Evolutionary conservation across 2,329 filamentous ascomycete species (phyloP).

Genomic region (Hypomyces perniciosus): DNA sequence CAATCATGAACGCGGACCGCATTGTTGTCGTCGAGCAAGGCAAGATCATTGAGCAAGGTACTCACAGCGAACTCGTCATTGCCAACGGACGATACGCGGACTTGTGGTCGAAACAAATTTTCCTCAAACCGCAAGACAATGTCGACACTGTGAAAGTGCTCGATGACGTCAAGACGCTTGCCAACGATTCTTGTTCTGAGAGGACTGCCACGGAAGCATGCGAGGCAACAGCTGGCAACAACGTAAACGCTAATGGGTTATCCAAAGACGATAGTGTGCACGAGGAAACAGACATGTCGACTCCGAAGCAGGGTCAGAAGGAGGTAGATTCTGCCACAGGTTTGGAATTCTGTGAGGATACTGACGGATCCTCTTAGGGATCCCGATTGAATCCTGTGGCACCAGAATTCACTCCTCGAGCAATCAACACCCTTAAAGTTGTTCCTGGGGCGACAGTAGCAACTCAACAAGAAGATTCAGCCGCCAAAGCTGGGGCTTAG

Average conservation of each 20-base stretch:
- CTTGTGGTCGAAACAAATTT: conserved; percentile 60
- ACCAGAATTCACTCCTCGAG: conserved; percentile 47
- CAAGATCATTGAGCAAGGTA: conserved; percentile 57
- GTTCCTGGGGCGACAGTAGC: background rate
- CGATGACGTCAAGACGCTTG: conserved; percentile 10
- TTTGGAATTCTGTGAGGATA: conserved; percentile 15
- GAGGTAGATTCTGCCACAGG: conserved; percentile 45
- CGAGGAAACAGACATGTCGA: conserved; percentile 24
- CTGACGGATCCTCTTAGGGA: conserved; percentile 33
- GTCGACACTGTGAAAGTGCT: conserved; percentile 17
- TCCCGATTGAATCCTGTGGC: conserved; percentile 51
- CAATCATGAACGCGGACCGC: conserved; percentile 62
- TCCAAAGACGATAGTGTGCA: conserved; percentile 16
- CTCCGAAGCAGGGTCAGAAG: conserved; percentile 35
- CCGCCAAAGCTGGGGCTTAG: background rate
- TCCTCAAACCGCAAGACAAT: conserved; percentile 43
- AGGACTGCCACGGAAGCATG: conserved; percentile 3
- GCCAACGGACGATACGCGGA: conserved; percentile 57
- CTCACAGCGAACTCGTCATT: conserved; percentile 52
- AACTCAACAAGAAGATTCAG: background rate
- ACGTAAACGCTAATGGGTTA: conserved; percentile 17
- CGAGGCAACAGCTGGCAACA: conserved; percentile 8
- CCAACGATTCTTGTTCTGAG: conserved; percentile 13
- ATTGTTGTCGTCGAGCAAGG: conserved; percentile 62
- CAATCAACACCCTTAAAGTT: background rate